Base-by-base conservation (phyloP, 495 filamentous ascomycete species). In the Trichoderma orchidacearum region DNA sequence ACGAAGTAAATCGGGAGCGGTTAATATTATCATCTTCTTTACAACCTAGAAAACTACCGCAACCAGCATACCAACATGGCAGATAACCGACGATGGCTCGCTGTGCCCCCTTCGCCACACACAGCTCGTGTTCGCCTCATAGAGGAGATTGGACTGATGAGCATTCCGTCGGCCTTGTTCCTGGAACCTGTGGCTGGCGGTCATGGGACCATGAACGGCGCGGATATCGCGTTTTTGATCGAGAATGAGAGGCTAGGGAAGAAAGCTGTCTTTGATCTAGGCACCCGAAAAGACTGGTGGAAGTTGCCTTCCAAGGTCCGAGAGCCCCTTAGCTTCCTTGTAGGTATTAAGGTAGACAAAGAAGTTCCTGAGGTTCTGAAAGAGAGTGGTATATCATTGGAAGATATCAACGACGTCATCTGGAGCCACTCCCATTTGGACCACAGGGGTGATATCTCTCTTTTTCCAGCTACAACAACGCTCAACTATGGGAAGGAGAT, bases 371-470 rank as follows among this genome's bases (percentile, higher is more conserved):
- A 82, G 17, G 73, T 80, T 32, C 61, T 84, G 1, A 56, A 70
- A 5, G 72, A 74, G 13, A 59, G 74, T 48, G 75, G 72, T 6
- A 61, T 80, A 9, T 65, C 77, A 23, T 62, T 69, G 0, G 62
- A 61, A 11, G 63, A 63, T 23, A 76, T 87, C 48, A 75, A 81
- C n/a, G 76, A 69, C 12, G 70, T 85, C 31, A 71, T 85, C 48
- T 81, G 78, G 75, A 79, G 75, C 29, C 80, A 84, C 58, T 64
- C 66, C 53, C 84, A 86, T 62, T 78, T 79, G 58, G 83, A 85
- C 60, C 84, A 86, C 61, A 70, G 69, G 8, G 83, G 82, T 11
- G 74, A 85, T 53, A 70, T 75, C 3, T 68, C 70, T 0, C 71
- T 59, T 1, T 84, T 85, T 58, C 75, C 71, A 0, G 30, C 73